phyloP scores from a whole-genome alignment of 495 filamentous ascomycete genomes.

The Talaromyces ruber region DNA sequence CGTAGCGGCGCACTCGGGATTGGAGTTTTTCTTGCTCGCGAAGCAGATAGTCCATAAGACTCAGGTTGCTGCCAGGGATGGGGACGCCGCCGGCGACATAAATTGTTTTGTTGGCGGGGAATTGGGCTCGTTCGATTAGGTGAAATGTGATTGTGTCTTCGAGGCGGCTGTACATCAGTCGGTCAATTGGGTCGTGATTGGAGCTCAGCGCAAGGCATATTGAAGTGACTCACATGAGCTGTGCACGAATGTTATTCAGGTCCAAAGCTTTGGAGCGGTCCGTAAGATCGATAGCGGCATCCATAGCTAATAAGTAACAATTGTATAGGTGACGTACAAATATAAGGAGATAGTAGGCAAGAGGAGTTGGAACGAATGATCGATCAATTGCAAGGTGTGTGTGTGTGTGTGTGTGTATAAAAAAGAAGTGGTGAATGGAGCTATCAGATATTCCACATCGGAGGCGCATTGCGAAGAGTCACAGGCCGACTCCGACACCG shows the following conservation, averaged over 20 bases:
- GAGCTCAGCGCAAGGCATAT: not conserved
- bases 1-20: constrained; percentile 89
- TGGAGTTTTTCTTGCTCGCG: constrained; percentile 82
- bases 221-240: constrained; percentile 65
- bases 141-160: constrained; percentile 99
- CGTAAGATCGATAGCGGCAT: constrained; percentile 79
- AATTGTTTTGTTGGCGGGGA: constrained; percentile 84
- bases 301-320: constrained; percentile 47
- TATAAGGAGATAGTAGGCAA: not conserved
- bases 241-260: constrained; percentile 86
- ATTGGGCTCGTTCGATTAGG: constrained; percentile 95
- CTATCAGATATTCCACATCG: not conserved
- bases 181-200: too few species aligned
- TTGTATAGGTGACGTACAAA: not conserved
- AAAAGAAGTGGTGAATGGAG: not conserved
- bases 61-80: constrained; percentile 63
- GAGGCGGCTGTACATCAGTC: constrained; percentile 76
- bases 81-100: constrained; percentile 73
- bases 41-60: constrained; percentile 92
- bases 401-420: too few species aligned
- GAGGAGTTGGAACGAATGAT: not conserved
- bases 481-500: not conserved
- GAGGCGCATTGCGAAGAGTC: not conserved
- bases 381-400: not conserved
- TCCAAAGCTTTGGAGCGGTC: constrained; percentile 80